Conservation (phyloP, 2,329 filamentous ascomycete genomes). For the Coniochaeta sp. region DNA sequence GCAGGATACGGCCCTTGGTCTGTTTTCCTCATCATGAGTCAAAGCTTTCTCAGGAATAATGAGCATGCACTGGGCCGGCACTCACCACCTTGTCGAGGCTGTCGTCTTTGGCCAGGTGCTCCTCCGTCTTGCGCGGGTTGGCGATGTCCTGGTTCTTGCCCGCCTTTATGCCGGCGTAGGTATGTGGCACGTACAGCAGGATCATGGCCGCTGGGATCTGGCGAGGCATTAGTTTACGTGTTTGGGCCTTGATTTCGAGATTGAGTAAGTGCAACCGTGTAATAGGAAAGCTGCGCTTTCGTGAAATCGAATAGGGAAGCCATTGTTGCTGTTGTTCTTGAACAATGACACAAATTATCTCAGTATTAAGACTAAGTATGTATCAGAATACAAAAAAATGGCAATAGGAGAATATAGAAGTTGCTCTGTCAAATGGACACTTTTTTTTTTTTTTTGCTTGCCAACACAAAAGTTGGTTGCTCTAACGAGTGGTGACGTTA, state of each 20-base stretch:
- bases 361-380: not conserved
- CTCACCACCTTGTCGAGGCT: conserved; percentile 20
- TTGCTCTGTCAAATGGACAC: too few species aligned
- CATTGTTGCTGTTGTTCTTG: not conserved
- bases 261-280: conserved; percentile 11
- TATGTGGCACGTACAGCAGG: conserved; percentile 26
- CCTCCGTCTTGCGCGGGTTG: conserved; percentile 27
- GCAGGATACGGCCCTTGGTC: conserved; percentile 14
- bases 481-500: not conserved
- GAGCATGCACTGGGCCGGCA: not conserved
- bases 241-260: not conserved
- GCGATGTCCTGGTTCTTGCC: conserved; percentile 27
- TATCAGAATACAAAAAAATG: not conserved
- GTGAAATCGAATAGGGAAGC: conserved; percentile 13
- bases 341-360: not conserved
- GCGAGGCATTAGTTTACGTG: not conserved
- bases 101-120: conserved; percentile 22
- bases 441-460: too few species aligned
- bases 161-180: conserved; percentile 21
- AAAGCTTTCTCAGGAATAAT: not conserved
- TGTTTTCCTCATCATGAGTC: not conserved
- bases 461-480: not conserved
- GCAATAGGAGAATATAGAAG: not conserved
- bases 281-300: conserved; percentile 17
- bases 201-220: conserved; percentile 34